A percentile compares a stretch with the other conserved stretches of the same genome.
Conservation (phyloP, 2,329 filamentous ascomycete genomes). For the Sporothrix brasiliensis region DNA sequence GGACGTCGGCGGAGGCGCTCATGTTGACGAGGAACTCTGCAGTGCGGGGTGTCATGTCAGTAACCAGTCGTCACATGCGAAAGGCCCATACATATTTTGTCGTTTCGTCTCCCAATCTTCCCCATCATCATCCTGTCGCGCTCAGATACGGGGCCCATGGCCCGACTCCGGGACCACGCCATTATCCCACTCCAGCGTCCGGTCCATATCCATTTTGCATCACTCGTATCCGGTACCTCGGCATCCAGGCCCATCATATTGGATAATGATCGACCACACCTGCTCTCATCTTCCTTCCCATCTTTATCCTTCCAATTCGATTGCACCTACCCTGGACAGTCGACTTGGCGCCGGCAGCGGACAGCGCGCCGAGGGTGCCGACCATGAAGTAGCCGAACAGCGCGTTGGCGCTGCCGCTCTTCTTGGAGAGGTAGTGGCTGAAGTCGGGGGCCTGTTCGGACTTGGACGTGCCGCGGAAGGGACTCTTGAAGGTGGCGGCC, state of each 20-base stretch:
- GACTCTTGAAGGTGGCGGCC: constrained; percentile 59
- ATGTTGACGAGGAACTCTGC: constrained; percentile 99
- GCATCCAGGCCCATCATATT: not conserved
- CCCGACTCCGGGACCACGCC: too few relatives aligned
- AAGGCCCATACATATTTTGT: too few relatives aligned
- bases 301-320: not conserved
- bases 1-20: constrained; percentile 96
- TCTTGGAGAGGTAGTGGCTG: constrained; percentile 78
- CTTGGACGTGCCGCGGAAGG: constrained; percentile 63
- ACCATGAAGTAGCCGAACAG: constrained; percentile 99
- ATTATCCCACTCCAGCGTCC: not conserved
- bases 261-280: not conserved
- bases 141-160: too few relatives aligned
- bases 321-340: constrained; percentile 87
- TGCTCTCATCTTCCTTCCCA: not conserved
- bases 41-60: not conserved
- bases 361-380: constrained; percentile 87
- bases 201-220: not conserved
- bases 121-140: not conserved
- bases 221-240: not conserved
- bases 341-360: constrained; percentile 92
- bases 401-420: constrained; percentile 72
- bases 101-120: not conserved
- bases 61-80: not conserved
- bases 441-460: constrained; percentile 82